Evolutionary conservation across 2,329 filamentous ascomycete species (phyloP).

Genomic region (Cordyceps farinosa): DNA sequence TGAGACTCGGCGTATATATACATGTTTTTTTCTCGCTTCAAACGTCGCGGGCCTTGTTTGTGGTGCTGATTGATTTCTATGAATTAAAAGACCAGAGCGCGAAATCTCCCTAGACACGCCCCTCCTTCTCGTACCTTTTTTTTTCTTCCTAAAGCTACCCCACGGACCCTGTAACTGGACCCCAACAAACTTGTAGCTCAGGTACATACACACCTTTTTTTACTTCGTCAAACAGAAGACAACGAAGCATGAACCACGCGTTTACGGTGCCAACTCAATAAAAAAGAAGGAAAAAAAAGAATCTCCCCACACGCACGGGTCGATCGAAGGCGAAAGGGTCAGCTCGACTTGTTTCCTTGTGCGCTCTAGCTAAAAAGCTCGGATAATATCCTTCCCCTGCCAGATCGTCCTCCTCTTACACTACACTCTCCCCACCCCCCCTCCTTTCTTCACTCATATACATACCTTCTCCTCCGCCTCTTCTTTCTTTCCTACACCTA

Average conservation of each 20-base stretch:
- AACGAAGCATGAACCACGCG: no score
- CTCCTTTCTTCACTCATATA: slow-evolving; percentile 13
- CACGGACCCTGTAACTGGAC: slow-evolving; percentile 18
- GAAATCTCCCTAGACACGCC: background rate
- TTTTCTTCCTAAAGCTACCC: slow-evolving; percentile 10
- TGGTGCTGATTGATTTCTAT: background rate
- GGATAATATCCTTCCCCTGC: slow-evolving; percentile 9
- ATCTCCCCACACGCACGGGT: slow-evolving; percentile 6
- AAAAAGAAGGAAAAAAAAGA: background rate
- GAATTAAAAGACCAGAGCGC: background rate
- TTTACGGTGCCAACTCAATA: no score
- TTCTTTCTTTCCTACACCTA: slow-evolving; percentile 4
- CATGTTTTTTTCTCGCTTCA: background rate
- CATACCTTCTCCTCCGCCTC: background rate
- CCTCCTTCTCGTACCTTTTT: slow-evolving; percentile 5
- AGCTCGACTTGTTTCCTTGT: background rate
- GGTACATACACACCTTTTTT: slow-evolving; percentile 9
- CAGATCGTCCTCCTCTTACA: slow-evolving; percentile 7
- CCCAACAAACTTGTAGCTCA: slow-evolving; percentile 17
- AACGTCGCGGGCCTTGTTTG: background rate
- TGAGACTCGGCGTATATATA: no score
- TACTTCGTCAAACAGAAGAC: background rate
- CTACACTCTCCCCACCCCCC: slow-evolving; percentile 16
- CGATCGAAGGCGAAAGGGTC: background rate
- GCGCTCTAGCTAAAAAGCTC: background rate